Evolutionary conservation across 1,284 basidiomycete species (phyloP).

Genomic region (Athelia psychrophila): DNA sequence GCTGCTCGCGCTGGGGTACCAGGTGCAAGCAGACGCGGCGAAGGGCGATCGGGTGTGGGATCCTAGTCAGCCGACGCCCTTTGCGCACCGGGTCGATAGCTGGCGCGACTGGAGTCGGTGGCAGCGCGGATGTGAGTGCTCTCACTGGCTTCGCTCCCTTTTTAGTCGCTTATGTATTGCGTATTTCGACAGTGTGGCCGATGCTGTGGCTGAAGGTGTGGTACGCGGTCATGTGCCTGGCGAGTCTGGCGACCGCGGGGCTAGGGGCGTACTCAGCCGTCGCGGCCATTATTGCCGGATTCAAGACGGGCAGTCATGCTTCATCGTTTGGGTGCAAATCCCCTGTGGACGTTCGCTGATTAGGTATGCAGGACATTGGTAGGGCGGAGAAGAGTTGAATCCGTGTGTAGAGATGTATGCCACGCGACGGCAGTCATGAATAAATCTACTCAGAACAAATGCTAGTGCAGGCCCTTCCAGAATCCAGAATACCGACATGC

Average conservation of each 20-base stretch:
- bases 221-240: constrained; percentile 31
- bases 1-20: constrained; percentile 46
- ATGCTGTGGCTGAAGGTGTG: constrained; percentile 27
- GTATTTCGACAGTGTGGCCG: too few relatives aligned
- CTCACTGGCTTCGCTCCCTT: too few relatives aligned
- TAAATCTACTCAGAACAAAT: too few relatives aligned
- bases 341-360: constrained; percentile 20
- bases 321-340: constrained; percentile 27
- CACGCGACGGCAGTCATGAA: too few relatives aligned
- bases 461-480: too few relatives aligned
- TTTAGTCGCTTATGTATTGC: too few relatives aligned
- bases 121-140: constrained; percentile 30
- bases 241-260: constrained; percentile 27
- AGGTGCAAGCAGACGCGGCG: constrained; percentile 40
- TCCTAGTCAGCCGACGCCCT: constrained; percentile 23
- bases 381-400: too few relatives aligned
- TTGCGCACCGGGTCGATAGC: constrained; percentile 26
- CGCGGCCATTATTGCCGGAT: constrained; percentile 15
- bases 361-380: too few relatives aligned
- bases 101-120: constrained; percentile 39
- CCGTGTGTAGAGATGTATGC: too few relatives aligned
- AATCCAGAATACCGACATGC: too few relatives aligned
- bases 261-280: constrained; percentile 29
- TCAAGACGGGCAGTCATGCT: constrained; percentile 13
- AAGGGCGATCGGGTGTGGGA: constrained; percentile 28